Base-by-base conservation (phyloP, 2,329 filamentous ascomycete genomes). In the Claviceps quebecensis region DNA sequence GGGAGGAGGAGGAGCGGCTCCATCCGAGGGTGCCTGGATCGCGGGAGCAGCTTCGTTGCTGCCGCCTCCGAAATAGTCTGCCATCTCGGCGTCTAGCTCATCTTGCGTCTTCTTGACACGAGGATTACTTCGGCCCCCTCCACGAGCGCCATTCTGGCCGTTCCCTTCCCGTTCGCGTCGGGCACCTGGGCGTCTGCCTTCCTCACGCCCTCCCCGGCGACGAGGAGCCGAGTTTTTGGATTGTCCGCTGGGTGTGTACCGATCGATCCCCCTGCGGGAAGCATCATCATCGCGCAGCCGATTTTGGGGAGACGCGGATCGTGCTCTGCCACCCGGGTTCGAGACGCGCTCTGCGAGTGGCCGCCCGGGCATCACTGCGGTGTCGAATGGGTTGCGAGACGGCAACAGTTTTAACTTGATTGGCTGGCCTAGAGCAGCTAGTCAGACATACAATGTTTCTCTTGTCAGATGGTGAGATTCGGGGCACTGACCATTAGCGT, bases 1-100 rank as follows among this genome's bases (percentile, higher is more conserved):
- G 17, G 61, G 51, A 46, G 63, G 57, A 34, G 65, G 62, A n/a
- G 54, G 56, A 17, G 55, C 57, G n/a, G 61, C 66, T 48, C 62
- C 67, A 48, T 60, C 53, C 11, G 56, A 52, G 2, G 51, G 52
- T 55, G 58, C 58, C 22, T 61, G 67, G 45, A 63, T 57, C 29
- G 65, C 62, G 14, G 55, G 55, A 19, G 56, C 57, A n/a, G 61
- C 66, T 49, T 62, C 67, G 49, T 61, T 55, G 23, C 69, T 71
- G 39, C 59, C 54, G 26, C 70, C 71, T 34, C 77, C 82, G 73
- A 88, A 96, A 67, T 96, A 96, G 63, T 95, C 87, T 34, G 84
- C 88, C 90, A 96, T 96, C 69, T 96, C 90, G n/a, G 87, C 87
- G 65, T 96, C 90, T 41, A 96, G 74, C 65, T 96, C 87, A 60